Conservation (phyloP, 2,329 filamentous ascomycete genomes). For the Hypoxylon sp. region DNA sequence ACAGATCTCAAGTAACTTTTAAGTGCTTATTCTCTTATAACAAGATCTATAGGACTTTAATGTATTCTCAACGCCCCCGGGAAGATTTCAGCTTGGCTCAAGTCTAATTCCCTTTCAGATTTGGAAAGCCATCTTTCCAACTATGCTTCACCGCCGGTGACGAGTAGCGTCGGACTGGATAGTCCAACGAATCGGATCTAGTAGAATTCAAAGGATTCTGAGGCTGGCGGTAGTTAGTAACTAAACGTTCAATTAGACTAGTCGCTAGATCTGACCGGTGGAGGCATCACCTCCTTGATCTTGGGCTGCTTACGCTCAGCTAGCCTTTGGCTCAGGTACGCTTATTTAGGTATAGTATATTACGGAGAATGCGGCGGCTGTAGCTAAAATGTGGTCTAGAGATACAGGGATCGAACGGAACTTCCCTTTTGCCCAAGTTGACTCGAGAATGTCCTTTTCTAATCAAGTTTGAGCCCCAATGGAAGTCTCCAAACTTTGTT, state of each 20-base stretch:
- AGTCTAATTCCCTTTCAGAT: background rate
- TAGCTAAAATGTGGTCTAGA: background rate
- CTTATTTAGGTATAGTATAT: constrained; percentile 10
- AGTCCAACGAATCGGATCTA: constrained; percentile 2
- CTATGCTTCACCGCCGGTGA: background rate
- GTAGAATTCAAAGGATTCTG: background rate
- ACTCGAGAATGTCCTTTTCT: background rate
- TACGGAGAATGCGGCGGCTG: constrained; percentile 10
- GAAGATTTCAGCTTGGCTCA: background rate
- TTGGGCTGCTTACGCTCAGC: constrained; percentile 30
- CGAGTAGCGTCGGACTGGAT: background rate
- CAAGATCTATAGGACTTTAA: constrained; percentile 4
- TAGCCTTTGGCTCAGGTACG: constrained; percentile 1
- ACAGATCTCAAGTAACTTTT: background rate
- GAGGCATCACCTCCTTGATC: constrained; percentile 1
- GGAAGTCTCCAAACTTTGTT: constrained; percentile 11
- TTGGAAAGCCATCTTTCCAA: background rate
- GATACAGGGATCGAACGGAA: constrained; percentile 5
- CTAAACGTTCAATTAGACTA: constrained; percentile 1
- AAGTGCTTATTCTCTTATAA: background rate
- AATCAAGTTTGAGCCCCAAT: background rate
- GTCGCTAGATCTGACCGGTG: constrained; percentile 3
- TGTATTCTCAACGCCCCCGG: background rate
- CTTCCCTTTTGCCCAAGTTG: constrained; percentile 9
- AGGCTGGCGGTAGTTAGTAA: constrained; percentile 9